Percentiles rank a stretch among this genome's conserved stretches.
These are phyloP conservation scores for Spathaspora arborariae DNA, from an alignment of 805 yeast genomes.

Conservation along the genomic window DNA sequence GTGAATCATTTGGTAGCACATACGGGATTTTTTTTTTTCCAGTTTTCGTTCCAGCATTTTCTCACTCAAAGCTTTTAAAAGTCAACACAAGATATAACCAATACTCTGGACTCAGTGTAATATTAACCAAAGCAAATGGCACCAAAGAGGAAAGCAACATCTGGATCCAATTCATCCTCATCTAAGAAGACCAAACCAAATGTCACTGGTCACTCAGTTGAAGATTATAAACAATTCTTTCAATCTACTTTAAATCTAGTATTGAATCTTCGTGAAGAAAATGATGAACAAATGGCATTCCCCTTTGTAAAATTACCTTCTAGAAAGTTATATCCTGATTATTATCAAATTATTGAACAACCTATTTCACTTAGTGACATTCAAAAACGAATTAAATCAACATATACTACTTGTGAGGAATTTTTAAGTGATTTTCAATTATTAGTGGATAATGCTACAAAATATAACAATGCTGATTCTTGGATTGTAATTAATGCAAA, in stretches of 20 bases:
- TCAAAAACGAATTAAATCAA: constrained; percentile 34
- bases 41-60: neutral
- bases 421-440: constrained; percentile 33
- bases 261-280: constrained; percentile 27
- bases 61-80: neutral
- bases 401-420: constrained; percentile 34
- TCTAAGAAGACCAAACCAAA: constrained; percentile 14
- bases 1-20: neutral
- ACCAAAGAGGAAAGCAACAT: constrained; percentile 18
- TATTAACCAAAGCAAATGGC: constrained; percentile 13
- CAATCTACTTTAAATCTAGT: constrained; percentile 28
- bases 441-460: constrained; percentile 35
- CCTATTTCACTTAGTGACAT: constrained; percentile 36
- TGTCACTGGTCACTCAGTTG: constrained; percentile 15
- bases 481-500: constrained; percentile 66
- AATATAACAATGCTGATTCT: constrained; percentile 39
- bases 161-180: constrained; percentile 1
- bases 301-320: constrained; percentile 34
- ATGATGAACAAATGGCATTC: constrained; percentile 17
- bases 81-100: neutral
- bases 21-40: no score
- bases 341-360: constrained; percentile 28
- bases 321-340: constrained; percentile 38
- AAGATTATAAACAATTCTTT: constrained; percentile 26
- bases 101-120: neutral